A percentile compares a stretch with the other conserved stretches of the same genome.
Conservation (phyloP, 1,139 yeast genomes). For the Scheffersomyces cryptocercus region DNA sequence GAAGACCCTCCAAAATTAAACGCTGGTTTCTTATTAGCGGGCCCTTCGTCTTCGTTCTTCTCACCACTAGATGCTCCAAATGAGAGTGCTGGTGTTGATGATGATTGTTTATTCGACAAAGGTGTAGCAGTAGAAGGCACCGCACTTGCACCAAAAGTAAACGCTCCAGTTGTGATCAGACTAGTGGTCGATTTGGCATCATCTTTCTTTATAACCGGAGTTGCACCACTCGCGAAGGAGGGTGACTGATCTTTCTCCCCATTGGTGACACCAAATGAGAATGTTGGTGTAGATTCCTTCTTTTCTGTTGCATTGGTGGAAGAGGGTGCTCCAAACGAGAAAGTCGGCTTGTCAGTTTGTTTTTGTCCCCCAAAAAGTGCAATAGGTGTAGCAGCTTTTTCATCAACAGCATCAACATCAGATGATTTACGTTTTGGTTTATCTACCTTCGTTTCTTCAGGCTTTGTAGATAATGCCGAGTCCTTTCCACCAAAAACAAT, state of each 20-base stretch:
- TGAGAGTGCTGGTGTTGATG: slow-evolving; percentile 2
- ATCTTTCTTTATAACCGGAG: slow-evolving; percentile 1
- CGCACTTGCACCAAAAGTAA: not conserved
- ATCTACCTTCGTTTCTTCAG: not conserved
- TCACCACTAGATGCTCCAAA: slow-evolving; percentile 2
- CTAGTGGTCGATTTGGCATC: slow-evolving; percentile 4
- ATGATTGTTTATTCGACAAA: not conserved
- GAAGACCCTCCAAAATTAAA: slow-evolving; percentile 5
- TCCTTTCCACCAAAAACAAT: not conserved
- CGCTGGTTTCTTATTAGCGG: not conserved
- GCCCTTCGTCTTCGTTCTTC: not conserved
- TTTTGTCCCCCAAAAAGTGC: not conserved
- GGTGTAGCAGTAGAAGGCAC: not conserved
- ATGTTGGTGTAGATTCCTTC: slow-evolving; percentile 3
- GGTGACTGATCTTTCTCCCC: slow-evolving; percentile 1
- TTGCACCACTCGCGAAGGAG: slow-evolving; percentile 1
- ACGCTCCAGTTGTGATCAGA: slow-evolving; percentile 1
- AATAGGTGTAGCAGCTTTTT: not conserved
- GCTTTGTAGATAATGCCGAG: not conserved
- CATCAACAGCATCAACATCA: not conserved
- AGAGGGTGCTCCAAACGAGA: slow-evolving; percentile 1
- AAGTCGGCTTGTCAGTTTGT: slow-evolving; percentile 2
- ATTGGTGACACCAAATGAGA: slow-evolving; percentile 11
- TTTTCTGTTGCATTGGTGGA: slow-evolving; percentile 1
- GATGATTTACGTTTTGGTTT: not conserved